phyloP scores from a whole-genome alignment of 768 basidiomycete species.

The Botryobasidium botryosum region DNA sequence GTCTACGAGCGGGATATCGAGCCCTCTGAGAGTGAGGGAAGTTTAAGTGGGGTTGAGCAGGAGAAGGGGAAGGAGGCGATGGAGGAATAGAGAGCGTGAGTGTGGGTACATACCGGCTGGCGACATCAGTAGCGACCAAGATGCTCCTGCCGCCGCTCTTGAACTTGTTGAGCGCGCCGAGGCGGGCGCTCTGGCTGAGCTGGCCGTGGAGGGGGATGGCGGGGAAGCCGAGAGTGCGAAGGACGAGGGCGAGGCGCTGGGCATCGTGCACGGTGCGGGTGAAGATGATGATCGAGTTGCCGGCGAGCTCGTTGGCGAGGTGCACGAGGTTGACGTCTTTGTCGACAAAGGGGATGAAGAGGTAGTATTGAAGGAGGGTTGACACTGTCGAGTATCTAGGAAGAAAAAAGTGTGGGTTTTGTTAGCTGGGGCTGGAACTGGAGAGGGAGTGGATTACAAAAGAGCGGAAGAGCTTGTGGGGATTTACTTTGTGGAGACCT shows the following conservation, averaged over 20 bases:
- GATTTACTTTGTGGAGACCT: slow-evolving; percentile 80
- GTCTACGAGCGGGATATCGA: slow-evolving; percentile 93
- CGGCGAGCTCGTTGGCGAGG: slow-evolving; percentile 72
- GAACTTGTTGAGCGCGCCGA: slow-evolving; percentile 89
- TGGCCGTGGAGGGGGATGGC: slow-evolving; percentile 94
- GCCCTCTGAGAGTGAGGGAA: slow-evolving; percentile 57
- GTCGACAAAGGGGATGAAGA: slow-evolving; percentile 78
- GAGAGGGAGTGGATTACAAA: background rate
- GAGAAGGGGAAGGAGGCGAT: no score
- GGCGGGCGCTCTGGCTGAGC: slow-evolving; percentile 78
- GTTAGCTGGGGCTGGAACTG: no score
- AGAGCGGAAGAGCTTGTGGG: background rate
- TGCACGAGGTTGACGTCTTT: slow-evolving; percentile 88
- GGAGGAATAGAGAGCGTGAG: background rate
- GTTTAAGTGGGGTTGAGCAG: no score
- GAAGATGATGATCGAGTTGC: slow-evolving; percentile 91
- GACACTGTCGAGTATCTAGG: slow-evolving; percentile 90
- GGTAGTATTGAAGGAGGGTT: slow-evolving; percentile 88
- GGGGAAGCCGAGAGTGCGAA: slow-evolving; percentile 81
- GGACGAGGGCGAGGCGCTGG: slow-evolving; percentile 70
- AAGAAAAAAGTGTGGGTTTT: background rate
- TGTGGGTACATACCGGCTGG: no score
- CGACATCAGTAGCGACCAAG: slow-evolving; percentile 91
- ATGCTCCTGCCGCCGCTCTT: slow-evolving; percentile 85
- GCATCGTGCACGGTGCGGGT: slow-evolving; percentile 92